Evolutionary conservation across 305 asterid genomes (phyloP).

Genomic region (Caryopteris hybrid): DNA sequence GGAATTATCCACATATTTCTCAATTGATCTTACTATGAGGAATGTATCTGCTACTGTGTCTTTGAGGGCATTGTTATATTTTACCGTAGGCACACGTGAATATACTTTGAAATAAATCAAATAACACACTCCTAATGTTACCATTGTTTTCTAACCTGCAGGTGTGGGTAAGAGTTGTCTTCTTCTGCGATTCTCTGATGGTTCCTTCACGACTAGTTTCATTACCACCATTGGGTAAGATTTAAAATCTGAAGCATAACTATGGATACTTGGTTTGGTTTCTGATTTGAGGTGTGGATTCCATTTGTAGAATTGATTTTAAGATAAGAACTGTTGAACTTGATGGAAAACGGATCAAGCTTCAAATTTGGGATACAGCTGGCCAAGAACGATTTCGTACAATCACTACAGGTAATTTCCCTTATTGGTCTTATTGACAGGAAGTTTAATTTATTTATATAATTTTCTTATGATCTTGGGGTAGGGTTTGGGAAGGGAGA

Average conservation of each 20-base stretch:
- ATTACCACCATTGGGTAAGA: conserved; percentile 73
- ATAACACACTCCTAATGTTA: background rate
- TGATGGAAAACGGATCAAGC: conserved; percentile 56
- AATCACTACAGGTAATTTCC: conserved; percentile 49
- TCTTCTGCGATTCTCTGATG: conserved; percentile 74
- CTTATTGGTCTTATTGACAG: background rate
- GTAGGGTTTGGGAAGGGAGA: background rate
- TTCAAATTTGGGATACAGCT: conserved; percentile 69
- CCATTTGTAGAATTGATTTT: conserved; percentile 48
- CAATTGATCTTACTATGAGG: background rate
- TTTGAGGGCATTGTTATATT: background rate
- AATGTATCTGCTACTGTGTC: background rate
- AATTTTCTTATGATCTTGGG: background rate
- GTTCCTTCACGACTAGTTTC: conserved; percentile 76
- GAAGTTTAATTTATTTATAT: background rate
- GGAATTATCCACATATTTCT: background rate
- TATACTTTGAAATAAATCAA: background rate
- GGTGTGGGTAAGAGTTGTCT: conserved; percentile 93
- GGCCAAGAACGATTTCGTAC: conserved; percentile 68
- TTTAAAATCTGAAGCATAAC: conserved; percentile 1
- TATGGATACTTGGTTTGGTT: background rate
- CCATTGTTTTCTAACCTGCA: conserved; percentile 25
- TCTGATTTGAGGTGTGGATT: conserved; percentile 2
- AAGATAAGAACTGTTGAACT: conserved; percentile 62
- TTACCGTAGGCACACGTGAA: background rate